Evolutionary conservation across 2,329 filamentous ascomycete genomes (phyloP), one percentile per base, ranked within the genome.

Genomic region (Clarireedia homoeocarpa): DNA sequence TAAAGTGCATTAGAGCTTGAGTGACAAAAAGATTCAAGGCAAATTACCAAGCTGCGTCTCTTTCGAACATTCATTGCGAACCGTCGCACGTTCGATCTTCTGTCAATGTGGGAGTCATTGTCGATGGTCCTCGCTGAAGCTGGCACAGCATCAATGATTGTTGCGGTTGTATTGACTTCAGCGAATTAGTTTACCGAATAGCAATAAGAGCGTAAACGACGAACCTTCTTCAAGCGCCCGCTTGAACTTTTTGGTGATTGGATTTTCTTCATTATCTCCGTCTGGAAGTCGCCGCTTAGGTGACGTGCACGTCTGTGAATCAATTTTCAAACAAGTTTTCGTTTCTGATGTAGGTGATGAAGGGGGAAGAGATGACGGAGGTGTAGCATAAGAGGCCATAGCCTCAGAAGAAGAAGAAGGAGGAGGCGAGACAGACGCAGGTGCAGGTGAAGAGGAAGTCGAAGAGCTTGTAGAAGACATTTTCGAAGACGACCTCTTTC

Each of bases 1-100:
- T 63, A 51, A 7, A 46, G 5, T 39, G 26, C 36, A 40, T 59
- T 49, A 54, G 49, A 49, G 9, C 34, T 47, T 14, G 14, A 15
- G 23, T 6, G 44, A 6, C 14, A 20, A 47, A 20, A 27, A 4
- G 14, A 27, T 27, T 42, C 6, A 6, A 7, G 17, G 15, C n/a
- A 42, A 5, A 17, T 42, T 42, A 42, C 39, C 14, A 42, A 20
- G n/a, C 7, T n/a, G 9, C 39, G 39, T 14, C n/a, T n/a, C 39
- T 42, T 42, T 42, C n/a, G 15, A 42, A 20, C 17, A n/a, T n/a
- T 17, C 39, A 42, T 42, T n/a, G 39, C n/a, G 9, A 42, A 42
- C 7, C 39, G 39, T 6, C 39, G 39, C 6, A 42, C 39, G 4
- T 42, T 42, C 17, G 39, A n/a, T 9, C 39, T n/a, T 42, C 39